Evolutionary conservation across 352 stramenopile genomes (phyloP), one percentile per base, ranked within the genome.

Genomic region (Globisporangium cylindrosporum): DNA sequence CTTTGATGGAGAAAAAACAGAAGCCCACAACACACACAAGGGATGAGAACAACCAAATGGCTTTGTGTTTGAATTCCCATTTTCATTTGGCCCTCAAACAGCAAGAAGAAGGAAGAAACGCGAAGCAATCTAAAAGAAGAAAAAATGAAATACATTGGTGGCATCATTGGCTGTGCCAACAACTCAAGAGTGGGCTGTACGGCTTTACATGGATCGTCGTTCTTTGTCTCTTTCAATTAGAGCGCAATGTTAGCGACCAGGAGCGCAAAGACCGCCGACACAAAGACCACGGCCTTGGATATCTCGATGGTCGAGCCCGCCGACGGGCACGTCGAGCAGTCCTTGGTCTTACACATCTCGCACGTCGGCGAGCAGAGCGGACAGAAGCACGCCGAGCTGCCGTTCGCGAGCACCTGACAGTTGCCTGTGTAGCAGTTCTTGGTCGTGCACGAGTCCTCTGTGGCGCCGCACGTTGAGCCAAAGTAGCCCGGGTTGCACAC

Each of bases 401-500:
- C 62, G 48, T 74, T 75, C 0, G 18, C 24, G 32, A 62, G 54
- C 41, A 76, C 27, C 22, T 72, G 62, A 25, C 71, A 76, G 2
- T 54, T 59, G 41, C 71, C 71, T 20, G 32, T 62, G 59, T 66
- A 63, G 49, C 71, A 71, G 49, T 60, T 66, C 54, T 76, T 74
- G 62, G 64, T 76, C 48, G 68, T 74, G 51, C 71, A 76, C 41
- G 46, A 62, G 41, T 75, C 70, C 46, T 75, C 70, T 6, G 58
- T 72, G 6, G 68, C 72, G 7, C 73, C 72, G 56, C 74, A 80
- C 41, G 72, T 76, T 15, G 67, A 53, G 29, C 74, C 74, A 55
- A 65, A 77, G 70, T 72, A 80, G 12, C 74, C 74, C 4, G 68
- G 46, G 22, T 71, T 67, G 64, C 74, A 80, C 25, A 76, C 57